A percentile compares a stretch with the other conserved stretches of the same genome.
These are phyloP conservation scores for Arthroderma uncinatum DNA, from an alignment of 2,329 filamentous ascomycete genomes.

Conservation along the genomic window DNA sequence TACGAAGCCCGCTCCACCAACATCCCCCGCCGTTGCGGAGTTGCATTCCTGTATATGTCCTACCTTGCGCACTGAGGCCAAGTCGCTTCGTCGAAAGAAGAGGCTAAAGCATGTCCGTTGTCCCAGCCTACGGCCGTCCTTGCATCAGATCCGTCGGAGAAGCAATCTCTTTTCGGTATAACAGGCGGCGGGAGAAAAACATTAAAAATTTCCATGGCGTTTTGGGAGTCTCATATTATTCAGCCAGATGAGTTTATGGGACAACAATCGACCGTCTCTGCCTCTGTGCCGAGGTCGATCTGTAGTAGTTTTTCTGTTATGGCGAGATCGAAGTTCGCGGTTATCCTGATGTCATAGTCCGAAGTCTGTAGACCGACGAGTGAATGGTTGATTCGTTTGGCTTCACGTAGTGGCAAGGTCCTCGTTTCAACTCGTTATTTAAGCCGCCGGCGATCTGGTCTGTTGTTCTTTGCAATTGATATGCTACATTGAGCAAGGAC, in stretches of 20 bases:
- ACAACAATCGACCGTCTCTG: neutral
- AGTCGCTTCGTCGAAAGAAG: neutral
- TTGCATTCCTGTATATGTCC: neutral
- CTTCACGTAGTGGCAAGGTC: neutral
- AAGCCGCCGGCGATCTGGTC: slow-evolving; percentile 2
- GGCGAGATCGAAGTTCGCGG: neutral
- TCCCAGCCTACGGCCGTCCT: neutral
- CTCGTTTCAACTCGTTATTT: neutral
- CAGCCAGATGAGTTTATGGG: neutral
- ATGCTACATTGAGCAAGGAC: neutral
- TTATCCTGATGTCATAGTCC: slow-evolving; percentile 1
- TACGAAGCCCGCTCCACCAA: neutral
- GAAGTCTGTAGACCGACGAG: neutral
- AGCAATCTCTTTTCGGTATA: slow-evolving; percentile 5
- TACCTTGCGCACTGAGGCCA: neutral
- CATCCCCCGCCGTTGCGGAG: neutral
- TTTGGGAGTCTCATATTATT: neutral
- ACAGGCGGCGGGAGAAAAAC: slow-evolving; percentile 2
- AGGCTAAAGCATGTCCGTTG: slow-evolving; percentile 5
- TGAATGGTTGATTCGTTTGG: neutral
- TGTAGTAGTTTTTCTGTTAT: neutral
- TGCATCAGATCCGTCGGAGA: slow-evolving; percentile 6
- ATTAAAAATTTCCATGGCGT: neutral
- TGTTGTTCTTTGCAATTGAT: neutral
- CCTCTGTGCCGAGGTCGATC: neutral